These are phyloP conservation scores for Cyberlindnera petersonii DNA, from an alignment of 805 yeast species.

Conservation along the genomic window DNA sequence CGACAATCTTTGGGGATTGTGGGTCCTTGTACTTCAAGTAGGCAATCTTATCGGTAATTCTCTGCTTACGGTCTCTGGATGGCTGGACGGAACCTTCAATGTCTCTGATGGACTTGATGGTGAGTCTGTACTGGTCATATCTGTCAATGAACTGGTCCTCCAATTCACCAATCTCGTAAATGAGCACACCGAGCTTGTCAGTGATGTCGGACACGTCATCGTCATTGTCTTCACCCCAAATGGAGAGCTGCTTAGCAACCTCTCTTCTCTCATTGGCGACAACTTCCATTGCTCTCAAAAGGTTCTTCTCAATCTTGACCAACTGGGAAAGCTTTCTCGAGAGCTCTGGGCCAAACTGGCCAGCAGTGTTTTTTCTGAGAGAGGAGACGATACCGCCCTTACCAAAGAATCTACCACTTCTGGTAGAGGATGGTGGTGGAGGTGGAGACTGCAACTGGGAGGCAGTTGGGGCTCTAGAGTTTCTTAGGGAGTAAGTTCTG, in stretches of 20 bases:
- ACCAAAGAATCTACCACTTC: conserved; percentile 82
- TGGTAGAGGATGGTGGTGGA: conserved; percentile 91
- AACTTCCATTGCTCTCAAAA: conserved; percentile 73
- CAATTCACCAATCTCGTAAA: conserved; percentile 79
- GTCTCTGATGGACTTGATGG: conserved; percentile 76
- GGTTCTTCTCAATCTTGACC: conserved; percentile 79
- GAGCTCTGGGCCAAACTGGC: conserved; percentile 76
- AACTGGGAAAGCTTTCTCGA: conserved; percentile 68
- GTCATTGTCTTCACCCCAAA: conserved; percentile 87
- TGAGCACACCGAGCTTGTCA: conserved; percentile 79
- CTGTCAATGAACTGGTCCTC: conserved; percentile 85
- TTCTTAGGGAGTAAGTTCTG: conserved; percentile 96
- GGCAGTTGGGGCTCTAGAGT: conserved; percentile 95
- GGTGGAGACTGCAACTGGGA: conserved; percentile 91
- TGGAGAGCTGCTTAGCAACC: conserved; percentile 75
- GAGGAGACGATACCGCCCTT: conserved; percentile 56
- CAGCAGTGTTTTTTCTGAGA: conserved; percentile 72
- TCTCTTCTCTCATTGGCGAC: conserved; percentile 75
- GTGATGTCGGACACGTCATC: conserved; percentile 85
- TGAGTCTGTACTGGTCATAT: conserved; percentile 81
- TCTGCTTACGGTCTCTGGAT: conserved; percentile 79
- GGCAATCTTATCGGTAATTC: conserved; percentile 82
- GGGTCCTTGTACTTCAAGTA: conserved; percentile 83
- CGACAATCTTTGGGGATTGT: conserved; percentile 70
- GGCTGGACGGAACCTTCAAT: conserved; percentile 88